Percentiles rank a stretch among this genome's conserved stretches.
These are phyloP conservation scores for Zygosaccharomyces sapae DNA, from an alignment of 1,139 yeast species.

Conservation along the genomic window DNA sequence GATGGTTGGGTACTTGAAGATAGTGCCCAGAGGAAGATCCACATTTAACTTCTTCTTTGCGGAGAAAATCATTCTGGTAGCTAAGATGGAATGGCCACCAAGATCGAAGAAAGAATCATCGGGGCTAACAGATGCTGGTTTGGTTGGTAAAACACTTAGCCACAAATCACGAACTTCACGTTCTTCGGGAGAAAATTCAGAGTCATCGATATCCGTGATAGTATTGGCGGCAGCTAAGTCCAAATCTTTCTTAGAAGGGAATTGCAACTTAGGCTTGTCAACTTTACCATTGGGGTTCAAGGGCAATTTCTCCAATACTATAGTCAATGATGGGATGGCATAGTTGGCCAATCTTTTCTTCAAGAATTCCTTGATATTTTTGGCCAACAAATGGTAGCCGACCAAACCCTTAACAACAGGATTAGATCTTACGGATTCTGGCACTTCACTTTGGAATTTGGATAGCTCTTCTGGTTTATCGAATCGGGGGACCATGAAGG, in stretches of 20 bases:
- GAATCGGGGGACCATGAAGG: constrained; percentile 84
- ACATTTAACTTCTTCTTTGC: constrained; percentile 72
- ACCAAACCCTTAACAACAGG: constrained; percentile 78
- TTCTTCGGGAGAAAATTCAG: constrained; percentile 61
- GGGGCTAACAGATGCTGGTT: constrained; percentile 71
- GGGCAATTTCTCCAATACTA: constrained; percentile 81
- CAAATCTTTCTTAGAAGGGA: constrained; percentile 86
- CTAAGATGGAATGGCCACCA: constrained; percentile 96
- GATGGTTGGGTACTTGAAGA: constrained; percentile 85
- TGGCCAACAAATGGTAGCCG: constrained; percentile 68
- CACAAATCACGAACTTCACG: constrained; percentile 71
- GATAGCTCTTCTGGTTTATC: constrained; percentile 46
- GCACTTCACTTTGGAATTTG: constrained; percentile 38
- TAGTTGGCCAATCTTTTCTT: constrained; percentile 87
- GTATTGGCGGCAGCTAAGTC: constrained; percentile 40
- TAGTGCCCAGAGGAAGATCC: constrained; percentile 83
- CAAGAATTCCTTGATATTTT: constrained; percentile 74
- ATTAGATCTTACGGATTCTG: constrained; percentile 44
- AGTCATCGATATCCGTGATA: constrained; percentile 43
- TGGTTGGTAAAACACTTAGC: constrained; percentile 78
- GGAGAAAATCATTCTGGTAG: constrained; percentile 94
- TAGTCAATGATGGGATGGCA: constrained; percentile 91
- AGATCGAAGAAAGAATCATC: constrained; percentile 90
- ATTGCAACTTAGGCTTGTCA: constrained; percentile 94
- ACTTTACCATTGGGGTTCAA: constrained; percentile 97